Conservation (phyloP, 495 filamentous ascomycete genomes). For the Tricharina praecox region DNA sequence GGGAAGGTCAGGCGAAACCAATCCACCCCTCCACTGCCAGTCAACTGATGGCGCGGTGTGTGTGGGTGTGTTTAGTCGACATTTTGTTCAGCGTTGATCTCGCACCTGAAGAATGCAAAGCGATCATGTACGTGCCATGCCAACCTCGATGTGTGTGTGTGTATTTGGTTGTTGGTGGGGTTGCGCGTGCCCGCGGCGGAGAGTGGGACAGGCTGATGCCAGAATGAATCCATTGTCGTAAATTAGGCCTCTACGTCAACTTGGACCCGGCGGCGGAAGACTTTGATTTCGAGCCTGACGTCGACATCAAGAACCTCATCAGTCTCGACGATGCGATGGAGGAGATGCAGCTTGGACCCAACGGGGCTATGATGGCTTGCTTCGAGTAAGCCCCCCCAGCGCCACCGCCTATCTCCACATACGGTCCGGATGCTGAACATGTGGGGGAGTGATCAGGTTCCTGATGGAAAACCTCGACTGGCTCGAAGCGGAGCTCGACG, state of each 20-base stretch:
- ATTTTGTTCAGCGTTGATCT: constrained; percentile 83
- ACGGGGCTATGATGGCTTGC: constrained; percentile 93
- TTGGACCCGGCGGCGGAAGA: constrained; percentile 90
- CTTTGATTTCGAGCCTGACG: constrained; percentile 78
- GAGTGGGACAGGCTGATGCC: no score
- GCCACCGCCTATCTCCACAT: no score
- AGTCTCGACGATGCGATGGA: constrained; percentile 97
- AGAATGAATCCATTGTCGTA: no score
- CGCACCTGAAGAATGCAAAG: constrained; percentile 72
- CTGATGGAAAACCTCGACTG: constrained; percentile 94
- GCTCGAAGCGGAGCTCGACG: constrained; percentile 69
- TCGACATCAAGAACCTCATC: constrained; percentile 95
- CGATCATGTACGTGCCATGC: constrained; percentile 43
- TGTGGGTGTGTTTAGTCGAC: constrained; percentile 48
- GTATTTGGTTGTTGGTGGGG: no score
- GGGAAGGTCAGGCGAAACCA: constrained; percentile 46
- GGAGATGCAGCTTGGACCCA: constrained; percentile 80
- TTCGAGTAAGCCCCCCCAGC: constrained; percentile 50
- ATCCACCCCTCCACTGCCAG: not conserved
- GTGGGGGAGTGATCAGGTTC: constrained; percentile 36
- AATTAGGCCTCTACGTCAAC: constrained; percentile 71
- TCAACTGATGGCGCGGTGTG: no score
- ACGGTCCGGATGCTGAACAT: no score
- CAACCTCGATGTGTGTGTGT: no score
- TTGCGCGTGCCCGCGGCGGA: no score